Evolutionary conservation across 768 basidiomycete species (phyloP).

Genomic region (Boletus insuetus): DNA sequence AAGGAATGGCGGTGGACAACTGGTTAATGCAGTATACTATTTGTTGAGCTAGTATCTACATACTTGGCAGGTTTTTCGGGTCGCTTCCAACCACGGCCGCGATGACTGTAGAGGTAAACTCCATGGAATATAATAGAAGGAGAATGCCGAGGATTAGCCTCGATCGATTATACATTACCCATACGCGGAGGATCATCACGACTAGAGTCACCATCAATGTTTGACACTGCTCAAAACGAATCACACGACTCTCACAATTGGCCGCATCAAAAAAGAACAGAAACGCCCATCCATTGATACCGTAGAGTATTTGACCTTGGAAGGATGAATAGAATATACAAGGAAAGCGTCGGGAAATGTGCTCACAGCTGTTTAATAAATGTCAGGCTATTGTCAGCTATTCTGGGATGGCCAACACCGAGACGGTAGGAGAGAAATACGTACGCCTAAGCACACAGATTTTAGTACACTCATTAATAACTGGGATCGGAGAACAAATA

Average conservation of each 20-base stretch:
- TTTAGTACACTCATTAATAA: neutral
- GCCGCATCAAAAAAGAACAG: neutral
- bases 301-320: neutral
- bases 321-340: neutral
- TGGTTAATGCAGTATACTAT: neutral
- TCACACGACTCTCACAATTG: neutral
- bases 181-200: conserved; percentile 1
- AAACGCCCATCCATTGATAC: neutral
- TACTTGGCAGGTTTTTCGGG: neutral
- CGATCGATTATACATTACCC: conserved; percentile 3
- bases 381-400: no score
- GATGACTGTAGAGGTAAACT: neutral
- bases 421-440: neutral
- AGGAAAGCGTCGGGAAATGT: no score
- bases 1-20: no score
- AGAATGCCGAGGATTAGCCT: neutral
- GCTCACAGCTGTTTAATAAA: neutral
- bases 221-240: no score
- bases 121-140: neutral
- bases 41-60: neutral
- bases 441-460: neutral
- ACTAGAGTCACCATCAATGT: neutral
- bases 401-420: neutral
- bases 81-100: neutral
- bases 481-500: neutral